Evolutionary conservation across 805 yeast species (phyloP).

Genomic region (Lachancea lanzarotensis): DNA sequence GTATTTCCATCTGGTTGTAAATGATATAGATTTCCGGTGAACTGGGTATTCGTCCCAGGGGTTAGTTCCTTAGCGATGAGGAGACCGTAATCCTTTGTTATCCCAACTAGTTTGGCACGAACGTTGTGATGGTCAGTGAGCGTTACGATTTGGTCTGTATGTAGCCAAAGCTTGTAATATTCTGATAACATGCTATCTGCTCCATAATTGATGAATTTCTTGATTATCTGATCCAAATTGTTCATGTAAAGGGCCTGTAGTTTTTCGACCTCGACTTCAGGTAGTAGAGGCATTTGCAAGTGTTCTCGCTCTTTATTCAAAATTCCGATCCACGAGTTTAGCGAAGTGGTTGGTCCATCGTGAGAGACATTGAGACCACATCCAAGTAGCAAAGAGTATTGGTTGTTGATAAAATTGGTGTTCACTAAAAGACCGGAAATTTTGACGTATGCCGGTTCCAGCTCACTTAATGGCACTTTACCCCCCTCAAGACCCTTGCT

Average conservation of each 20-base stretch:
- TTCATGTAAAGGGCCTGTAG: slow-evolving; percentile 55
- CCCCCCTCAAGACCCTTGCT: slow-evolving; percentile 25
- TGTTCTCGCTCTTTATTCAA: slow-evolving; percentile 48
- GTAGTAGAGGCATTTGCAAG: slow-evolving; percentile 39
- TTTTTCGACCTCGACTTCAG: slow-evolving; percentile 39
- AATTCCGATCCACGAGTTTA: slow-evolving; percentile 59
- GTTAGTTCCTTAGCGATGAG: slow-evolving; percentile 66
- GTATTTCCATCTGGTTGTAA: slow-evolving; percentile 97
- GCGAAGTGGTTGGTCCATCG: slow-evolving; percentile 87
- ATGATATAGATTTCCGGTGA: slow-evolving; percentile 53
- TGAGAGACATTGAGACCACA: slow-evolving; percentile 81
- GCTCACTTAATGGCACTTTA: slow-evolving; percentile 39
- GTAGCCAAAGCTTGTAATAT: slow-evolving; percentile 86
- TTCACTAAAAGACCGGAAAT: slow-evolving; percentile 82
- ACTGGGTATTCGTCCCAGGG: slow-evolving; percentile 32
- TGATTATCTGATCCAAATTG: slow-evolving; percentile 56
- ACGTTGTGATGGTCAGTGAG: slow-evolving; percentile 47
- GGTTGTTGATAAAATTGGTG: slow-evolving; percentile 55
- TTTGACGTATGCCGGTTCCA: slow-evolving; percentile 64
- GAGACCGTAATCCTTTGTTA: slow-evolving; percentile 79
- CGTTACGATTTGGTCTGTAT: slow-evolving; percentile 64
- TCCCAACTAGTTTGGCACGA: slow-evolving; percentile 68
- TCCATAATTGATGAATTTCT: slow-evolving; percentile 56
- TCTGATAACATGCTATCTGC: slow-evolving; percentile 57
- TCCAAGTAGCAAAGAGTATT: slow-evolving; percentile 70